Evolutionary conservation across 2,329 filamentous ascomycete species (phyloP).

Genomic region (Westerdykella ornata): DNA sequence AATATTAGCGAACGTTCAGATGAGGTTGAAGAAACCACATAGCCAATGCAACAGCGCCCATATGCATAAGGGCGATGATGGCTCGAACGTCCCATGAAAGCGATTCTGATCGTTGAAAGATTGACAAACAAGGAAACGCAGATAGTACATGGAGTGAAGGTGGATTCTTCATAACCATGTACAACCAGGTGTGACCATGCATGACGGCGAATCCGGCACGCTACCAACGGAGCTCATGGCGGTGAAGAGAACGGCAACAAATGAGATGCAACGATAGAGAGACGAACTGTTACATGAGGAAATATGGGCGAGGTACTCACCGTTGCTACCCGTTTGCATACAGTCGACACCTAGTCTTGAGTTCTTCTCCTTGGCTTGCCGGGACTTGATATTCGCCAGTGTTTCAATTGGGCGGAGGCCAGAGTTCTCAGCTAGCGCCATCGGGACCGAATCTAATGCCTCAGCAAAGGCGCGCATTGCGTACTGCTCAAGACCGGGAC

Average conservation of each 20-base stretch:
- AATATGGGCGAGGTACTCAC: constrained; percentile 39
- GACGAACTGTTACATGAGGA: constrained; percentile 7
- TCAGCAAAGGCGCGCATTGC: constrained; percentile 97
- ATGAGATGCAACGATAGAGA: constrained; percentile 3
- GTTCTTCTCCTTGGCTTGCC: constrained; percentile 84
- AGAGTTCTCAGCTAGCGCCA: constrained; percentile 96
- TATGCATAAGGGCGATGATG: no score
- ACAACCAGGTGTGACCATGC: constrained; percentile 14
- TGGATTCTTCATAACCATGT: constrained; percentile 4
- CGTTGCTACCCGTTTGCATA: constrained; percentile 89
- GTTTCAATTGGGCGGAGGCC: constrained; percentile 94
- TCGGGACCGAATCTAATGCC: constrained; percentile 84
- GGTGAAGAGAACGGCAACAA: constrained; percentile 13
- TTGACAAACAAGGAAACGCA: constrained; percentile 12
- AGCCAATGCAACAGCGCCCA: no score
- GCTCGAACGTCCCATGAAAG: no score
- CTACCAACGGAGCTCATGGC: constrained; percentile 9
- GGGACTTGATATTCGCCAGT: constrained; percentile 87
- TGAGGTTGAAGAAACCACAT: background rate
- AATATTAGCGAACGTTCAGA: constrained; percentile 18
- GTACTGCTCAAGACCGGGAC: constrained; percentile 95
- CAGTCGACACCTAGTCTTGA: constrained; percentile 87
- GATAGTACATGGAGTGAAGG: constrained; percentile 19
- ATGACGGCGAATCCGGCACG: constrained; percentile 5
- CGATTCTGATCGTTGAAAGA: constrained; percentile 4